Conservation (phyloP, 495 filamentous ascomycete genomes). For the Penicillium riverlandense region DNA sequence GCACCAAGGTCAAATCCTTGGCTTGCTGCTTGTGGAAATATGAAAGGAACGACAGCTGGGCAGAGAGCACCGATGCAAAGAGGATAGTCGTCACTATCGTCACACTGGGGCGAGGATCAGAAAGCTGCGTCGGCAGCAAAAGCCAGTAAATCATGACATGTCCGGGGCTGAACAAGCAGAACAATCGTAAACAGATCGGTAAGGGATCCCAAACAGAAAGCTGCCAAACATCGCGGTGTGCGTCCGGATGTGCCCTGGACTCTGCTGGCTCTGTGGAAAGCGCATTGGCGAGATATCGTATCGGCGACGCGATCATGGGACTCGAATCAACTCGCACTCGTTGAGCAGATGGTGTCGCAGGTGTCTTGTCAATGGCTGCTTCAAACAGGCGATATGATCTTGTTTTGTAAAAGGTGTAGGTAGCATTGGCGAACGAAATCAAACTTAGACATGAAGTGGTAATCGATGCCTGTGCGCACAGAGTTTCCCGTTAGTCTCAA, state of each 20-base stretch:
- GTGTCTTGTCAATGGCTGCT: constrained; percentile 62
- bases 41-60: constrained; percentile 66
- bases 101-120: constrained; percentile 73
- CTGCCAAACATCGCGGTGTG: constrained; percentile 89
- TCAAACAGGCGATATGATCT: constrained; percentile 92
- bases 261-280: constrained; percentile 55
- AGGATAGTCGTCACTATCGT: constrained; percentile 75
- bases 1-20: constrained; percentile 76
- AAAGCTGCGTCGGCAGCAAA: constrained; percentile 67
- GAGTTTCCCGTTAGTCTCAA: constrained; percentile 1
- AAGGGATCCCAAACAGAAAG: constrained; percentile 87
- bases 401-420: constrained; percentile 76
- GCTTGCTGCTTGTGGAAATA: constrained; percentile 70
- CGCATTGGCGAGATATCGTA: constrained; percentile 66
- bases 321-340: constrained; percentile 88
- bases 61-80: constrained; percentile 63
- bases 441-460: constrained; percentile 58
- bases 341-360: constrained; percentile 77
- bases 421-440: constrained; percentile 63
- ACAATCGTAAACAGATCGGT: constrained; percentile 72
- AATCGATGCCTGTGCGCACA: constrained; percentile 50
- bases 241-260: constrained; percentile 76
- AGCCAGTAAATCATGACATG: constrained; percentile 85
- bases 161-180: constrained; percentile 87
- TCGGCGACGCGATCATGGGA: constrained; percentile 67